phyloP scores from a whole-genome alignment of 2,329 filamentous ascomycete genomes.

The Plenodomus tracheiphilus region DNA sequence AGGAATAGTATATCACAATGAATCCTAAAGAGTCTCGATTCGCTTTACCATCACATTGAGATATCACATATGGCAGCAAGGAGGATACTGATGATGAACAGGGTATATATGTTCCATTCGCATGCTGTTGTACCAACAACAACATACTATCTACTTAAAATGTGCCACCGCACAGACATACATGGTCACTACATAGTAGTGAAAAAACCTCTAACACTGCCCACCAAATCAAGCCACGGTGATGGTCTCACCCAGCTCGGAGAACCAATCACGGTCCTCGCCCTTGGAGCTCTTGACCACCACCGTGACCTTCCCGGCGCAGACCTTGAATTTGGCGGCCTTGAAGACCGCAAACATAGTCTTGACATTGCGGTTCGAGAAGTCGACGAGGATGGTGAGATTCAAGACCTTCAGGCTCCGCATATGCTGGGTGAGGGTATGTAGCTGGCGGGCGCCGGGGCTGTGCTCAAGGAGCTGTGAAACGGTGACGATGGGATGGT shows the following conservation, averaged over 20 bases:
- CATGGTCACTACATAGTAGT: not conserved
- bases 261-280: not conserved
- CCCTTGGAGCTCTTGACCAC: not conserved
- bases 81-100: too few relatives aligned
- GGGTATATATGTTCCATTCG: not conserved
- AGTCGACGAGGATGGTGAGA: slow-evolving; percentile 8
- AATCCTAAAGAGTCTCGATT: too few relatives aligned
- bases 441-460: slow-evolving; percentile 12
- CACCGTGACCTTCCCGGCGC: slow-evolving; percentile 10
- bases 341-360: slow-evolving; percentile 4
- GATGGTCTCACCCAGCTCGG: not conserved
- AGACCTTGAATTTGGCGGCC: slow-evolving; percentile 7
- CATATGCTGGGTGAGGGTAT: slow-evolving; percentile 5
- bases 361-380: not conserved
- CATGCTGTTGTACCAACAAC: not conserved
- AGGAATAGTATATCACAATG: not conserved
- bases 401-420: slow-evolving; percentile 8
- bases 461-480: slow-evolving; percentile 10
- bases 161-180: not conserved
- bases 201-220: not conserved
- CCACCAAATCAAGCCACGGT: not conserved
- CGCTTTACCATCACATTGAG: too few relatives aligned
- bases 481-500: slow-evolving; percentile 1
- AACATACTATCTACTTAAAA: not conserved
- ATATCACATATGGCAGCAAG: not conserved